Evolutionary conservation across 371 early-diverging fungal species (phyloP), one percentile per base, ranked within the genome.

Genomic region (Apophysomyces sp.): DNA sequence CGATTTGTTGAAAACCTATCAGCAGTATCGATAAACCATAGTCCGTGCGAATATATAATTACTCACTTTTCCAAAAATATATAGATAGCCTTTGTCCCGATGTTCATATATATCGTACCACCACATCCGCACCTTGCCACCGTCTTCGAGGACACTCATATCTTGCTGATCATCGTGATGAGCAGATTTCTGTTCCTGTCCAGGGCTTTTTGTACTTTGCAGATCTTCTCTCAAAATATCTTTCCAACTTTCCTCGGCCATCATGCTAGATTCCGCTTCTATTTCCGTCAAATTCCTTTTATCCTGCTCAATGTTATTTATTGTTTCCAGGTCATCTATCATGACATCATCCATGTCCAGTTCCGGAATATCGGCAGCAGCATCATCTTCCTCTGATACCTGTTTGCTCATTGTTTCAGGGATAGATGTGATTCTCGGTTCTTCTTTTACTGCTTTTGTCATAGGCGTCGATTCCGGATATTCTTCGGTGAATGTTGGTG

Each of bases 91-190:
- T 34, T 77, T 80, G n/a, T 80, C 81, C 63, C 82, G 78, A 34
- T 85, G 84, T 67, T 98, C 98, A 64, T 80, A 86, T 4, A 94
- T 96, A 78, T 98, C 99, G 57, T 96, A 80, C 97, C 97, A 98
- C 77, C 86, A 95, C 76, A 98, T 76, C 31, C 74, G 72, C 52
- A 93, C 44, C 12, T 74, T 78, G 18, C 88, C 90, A 57, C 88
- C 86, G 4, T 71, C 62, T 60, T 89, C 87, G 44, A 88, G 62
- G n/a, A 86, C 68, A 21, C 81, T 68, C 39, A 71, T 61, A 60
- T 30, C 13, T 40, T 41, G 16, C 24, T 44, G 11, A 26, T 40
- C 12, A 37, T 16, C 41, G 21, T 52, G 21, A 39, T 26, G 31
- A 55, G 16, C 13, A n/a, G 3, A 13, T 12, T 37, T 31, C 44